Evolutionary conservation across 2,329 filamentous ascomycete genomes (phyloP).

Genomic region (Colletotrichum sp.): DNA sequence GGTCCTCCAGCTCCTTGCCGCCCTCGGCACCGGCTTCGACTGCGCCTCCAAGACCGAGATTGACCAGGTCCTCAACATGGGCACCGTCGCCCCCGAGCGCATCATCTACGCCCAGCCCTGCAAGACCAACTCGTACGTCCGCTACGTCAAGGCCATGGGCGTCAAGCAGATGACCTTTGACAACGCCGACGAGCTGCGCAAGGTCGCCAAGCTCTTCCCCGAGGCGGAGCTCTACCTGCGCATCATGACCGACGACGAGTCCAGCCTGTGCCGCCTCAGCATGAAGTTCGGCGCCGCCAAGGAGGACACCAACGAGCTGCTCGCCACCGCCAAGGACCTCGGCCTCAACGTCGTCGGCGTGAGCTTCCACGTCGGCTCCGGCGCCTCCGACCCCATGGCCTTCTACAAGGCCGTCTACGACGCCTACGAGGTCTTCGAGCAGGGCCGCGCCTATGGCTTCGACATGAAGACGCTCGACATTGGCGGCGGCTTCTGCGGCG

Average conservation of each 20-base stretch:
- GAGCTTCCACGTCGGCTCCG: conserved; percentile 97
- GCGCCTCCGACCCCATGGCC: conserved; percentile 89
- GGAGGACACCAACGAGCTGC: conserved; percentile 78
- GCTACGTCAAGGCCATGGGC: conserved; percentile 81
- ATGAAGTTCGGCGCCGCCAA: conserved; percentile 96
- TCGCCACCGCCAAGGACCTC: conserved; percentile 80
- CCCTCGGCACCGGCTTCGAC: conserved; percentile 93
- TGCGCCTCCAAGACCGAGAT: conserved; percentile 98
- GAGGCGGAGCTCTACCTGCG: conserved; percentile 90
- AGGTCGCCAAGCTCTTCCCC: conserved; percentile 92
- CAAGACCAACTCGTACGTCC: conserved; percentile 98
- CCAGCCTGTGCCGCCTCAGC: conserved; percentile 91
- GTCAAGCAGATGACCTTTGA: conserved; percentile 99
- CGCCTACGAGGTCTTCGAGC: conserved; percentile 86
- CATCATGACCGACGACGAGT: conserved; percentile 95
- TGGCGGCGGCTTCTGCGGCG: conserved; percentile 89
- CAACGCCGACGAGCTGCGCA: conserved; percentile 97
- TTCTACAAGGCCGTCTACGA: conserved; percentile 92
- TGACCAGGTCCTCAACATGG: conserved; percentile 84
- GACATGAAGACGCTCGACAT: conserved; percentile 88
- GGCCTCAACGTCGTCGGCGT: conserved; percentile 92
- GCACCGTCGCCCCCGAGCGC: conserved; percentile 77
- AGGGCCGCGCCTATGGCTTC: conserved; percentile 78
- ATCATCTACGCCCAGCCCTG: conserved; percentile 99
- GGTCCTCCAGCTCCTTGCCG: conserved; percentile 85